Evolutionary conservation across 2,329 filamentous ascomycete species (phyloP).

Genomic region (Fusarium sp.): DNA sequence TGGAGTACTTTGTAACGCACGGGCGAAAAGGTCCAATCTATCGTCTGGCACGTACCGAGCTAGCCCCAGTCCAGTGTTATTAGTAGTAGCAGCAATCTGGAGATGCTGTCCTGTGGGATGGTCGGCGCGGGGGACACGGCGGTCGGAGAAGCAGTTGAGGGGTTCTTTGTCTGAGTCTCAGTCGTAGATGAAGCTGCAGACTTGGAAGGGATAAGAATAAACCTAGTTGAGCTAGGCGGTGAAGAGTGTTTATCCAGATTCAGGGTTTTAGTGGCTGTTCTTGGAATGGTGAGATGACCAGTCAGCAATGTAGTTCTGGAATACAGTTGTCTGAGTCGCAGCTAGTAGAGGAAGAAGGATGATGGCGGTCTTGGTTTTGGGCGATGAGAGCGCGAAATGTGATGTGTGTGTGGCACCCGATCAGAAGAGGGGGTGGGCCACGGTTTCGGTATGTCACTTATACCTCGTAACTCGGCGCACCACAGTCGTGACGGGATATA

Average conservation of each 20-base stretch:
- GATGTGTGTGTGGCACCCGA: slow-evolving; percentile 20
- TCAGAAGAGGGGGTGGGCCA: slow-evolving; percentile 12
- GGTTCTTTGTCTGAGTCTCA: slow-evolving; percentile 23
- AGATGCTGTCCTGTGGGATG: slow-evolving; percentile 20
- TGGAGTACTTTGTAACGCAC: slow-evolving; percentile 33
- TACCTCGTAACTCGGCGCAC: slow-evolving; percentile 17
- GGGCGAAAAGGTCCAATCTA: slow-evolving; percentile 33
- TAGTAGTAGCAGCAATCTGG: slow-evolving; percentile 30
- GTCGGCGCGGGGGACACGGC: slow-evolving; percentile 21
- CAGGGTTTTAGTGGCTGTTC: slow-evolving; percentile 39
- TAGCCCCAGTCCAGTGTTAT: slow-evolving; percentile 33
- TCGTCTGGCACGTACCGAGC: slow-evolving; percentile 25
- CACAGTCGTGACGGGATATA: not conserved
- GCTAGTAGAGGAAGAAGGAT: slow-evolving; percentile 29
- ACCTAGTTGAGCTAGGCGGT: slow-evolving; percentile 34
- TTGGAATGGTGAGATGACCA: slow-evolving; percentile 41
- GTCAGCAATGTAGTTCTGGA: slow-evolving; percentile 37
- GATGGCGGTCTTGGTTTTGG: slow-evolving; percentile 22
- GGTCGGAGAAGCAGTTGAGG: slow-evolving; percentile 21
- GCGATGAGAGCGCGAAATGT: slow-evolving; percentile 22
- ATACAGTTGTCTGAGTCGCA: slow-evolving; percentile 31
- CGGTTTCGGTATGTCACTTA: slow-evolving; percentile 12
- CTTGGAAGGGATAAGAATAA: not conserved
- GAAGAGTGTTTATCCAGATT: slow-evolving; percentile 33
- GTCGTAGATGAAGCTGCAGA: slow-evolving; percentile 12